Evolutionary conservation across 352 stramenopile genomes (phyloP), one percentile per base, ranked within the genome.

Genomic region (Globisporangium megalacanthum): DNA sequence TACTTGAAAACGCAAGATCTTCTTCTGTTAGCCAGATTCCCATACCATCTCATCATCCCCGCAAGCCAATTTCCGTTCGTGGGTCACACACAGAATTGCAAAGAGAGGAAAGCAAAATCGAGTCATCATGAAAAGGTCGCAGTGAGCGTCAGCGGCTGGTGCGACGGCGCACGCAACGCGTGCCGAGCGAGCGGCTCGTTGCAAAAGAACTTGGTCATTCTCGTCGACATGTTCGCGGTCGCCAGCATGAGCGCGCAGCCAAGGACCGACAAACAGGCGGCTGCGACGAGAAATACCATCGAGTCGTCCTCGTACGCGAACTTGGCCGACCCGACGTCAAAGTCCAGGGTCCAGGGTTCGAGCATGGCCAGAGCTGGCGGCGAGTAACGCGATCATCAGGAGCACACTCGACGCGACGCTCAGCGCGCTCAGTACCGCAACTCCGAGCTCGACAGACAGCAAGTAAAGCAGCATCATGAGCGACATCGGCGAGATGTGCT

Each of bases 381-480:
- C 20, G 19, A 52, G 44, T 0, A 33, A 51, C 44, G 75, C 15
- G 19, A 68, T 61, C 6, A 54, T 59, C 35, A 64, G 67, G 0
- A 58, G 54, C 22, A 83, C 49, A 11, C 75, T 62, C 54, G 82
- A 46, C 31, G 59, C 54, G 19, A 77, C 53, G 17, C 69, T 60
- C 9, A 76, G 6, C 0, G 61, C 53, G 42, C 75, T 86, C 31
- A 85, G 60, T 19, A 64, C 45, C n/a, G 70, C 70, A 29, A 90
- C 58, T 47, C 64, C 54, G 29, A 81, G 70, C 60, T 90, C 88
- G 58, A 86, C 57, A 8, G 71, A 62, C 52, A 77, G 56, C 52
- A 86, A 88, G 59, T 90, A 90, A 45, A 88, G 67, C 56, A 87
- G 71, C 66, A 72, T 74, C 66, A 84, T 76, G 42, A 90, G 66